Conservation (phyloP, 2,329 filamentous ascomycete genomes). For the Zymoseptoria pseudotritici region DNA sequence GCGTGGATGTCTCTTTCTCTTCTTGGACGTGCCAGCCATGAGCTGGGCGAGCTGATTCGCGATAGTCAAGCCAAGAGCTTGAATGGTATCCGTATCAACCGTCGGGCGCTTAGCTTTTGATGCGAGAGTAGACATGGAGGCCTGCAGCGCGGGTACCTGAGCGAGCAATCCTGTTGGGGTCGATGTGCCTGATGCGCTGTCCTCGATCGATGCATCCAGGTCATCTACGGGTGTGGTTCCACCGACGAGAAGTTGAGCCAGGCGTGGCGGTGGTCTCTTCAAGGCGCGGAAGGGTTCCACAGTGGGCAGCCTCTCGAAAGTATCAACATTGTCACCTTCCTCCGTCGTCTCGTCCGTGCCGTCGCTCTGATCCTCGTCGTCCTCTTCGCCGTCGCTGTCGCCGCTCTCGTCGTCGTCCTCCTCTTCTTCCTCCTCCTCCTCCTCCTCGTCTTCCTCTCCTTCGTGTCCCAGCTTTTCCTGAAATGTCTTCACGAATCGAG, state of each 20-base stretch:
- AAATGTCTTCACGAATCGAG: slow-evolving; percentile 27
- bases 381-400: slow-evolving; percentile 11
- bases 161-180: slow-evolving; percentile 4
- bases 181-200: background rate
- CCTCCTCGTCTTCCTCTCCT: slow-evolving; percentile 12
- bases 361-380: slow-evolving; percentile 4
- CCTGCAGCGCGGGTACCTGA: slow-evolving; percentile 12
- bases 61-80: slow-evolving; percentile 29
- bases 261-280: slow-evolving; percentile 10
- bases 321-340: background rate
- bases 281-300: slow-evolving; percentile 1
- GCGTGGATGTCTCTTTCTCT: slow-evolving; percentile 8
- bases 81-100: slow-evolving; percentile 22
- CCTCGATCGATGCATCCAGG: background rate
- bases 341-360: slow-evolving; percentile 3
- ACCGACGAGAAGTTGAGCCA: slow-evolving; percentile 15
- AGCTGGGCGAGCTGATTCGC: slow-evolving; percentile 29
- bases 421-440: slow-evolving; percentile 23
- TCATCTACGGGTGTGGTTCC: slow-evolving; percentile 3
- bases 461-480: slow-evolving; percentile 29
- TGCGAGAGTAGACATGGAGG: slow-evolving; percentile 10
- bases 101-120: slow-evolving; percentile 7
- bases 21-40: slow-evolving; percentile 17
- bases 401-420: slow-evolving; percentile 31
- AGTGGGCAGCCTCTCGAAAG: background rate